These are phyloP conservation scores for Arthrobotrys pseudoclavata DNA, from an alignment of 2,329 filamentous ascomycete species.

Conservation along the genomic window DNA sequence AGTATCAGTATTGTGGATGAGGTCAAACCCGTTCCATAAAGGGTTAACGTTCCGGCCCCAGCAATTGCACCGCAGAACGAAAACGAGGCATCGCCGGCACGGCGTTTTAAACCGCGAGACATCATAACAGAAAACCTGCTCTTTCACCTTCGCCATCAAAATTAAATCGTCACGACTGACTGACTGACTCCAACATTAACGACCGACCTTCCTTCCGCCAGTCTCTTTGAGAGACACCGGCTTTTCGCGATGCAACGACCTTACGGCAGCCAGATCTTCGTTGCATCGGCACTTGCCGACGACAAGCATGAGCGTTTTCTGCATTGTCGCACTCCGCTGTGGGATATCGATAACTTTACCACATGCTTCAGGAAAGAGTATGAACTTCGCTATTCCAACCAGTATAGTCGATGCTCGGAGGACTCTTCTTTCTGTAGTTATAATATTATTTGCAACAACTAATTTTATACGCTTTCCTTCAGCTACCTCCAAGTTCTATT, in stretches of 20 bases:
- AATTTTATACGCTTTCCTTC: constrained; percentile 61
- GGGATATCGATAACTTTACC: constrained; percentile 76
- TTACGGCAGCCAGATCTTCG: constrained; percentile 49
- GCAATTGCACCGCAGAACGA: not conserved
- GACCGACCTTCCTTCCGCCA: constrained; percentile 16
- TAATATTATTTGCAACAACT: constrained; percentile 15
- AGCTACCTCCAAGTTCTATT: constrained; percentile 86
- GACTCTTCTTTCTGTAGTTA: not conserved
- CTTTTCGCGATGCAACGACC: constrained; percentile 52
- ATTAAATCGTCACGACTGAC: constrained; percentile 8
- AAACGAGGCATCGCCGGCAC: constrained; percentile 30
- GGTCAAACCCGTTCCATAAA: constrained; percentile 19
- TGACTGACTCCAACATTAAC: constrained; percentile 10
- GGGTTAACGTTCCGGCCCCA: not conserved
- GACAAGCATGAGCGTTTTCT: constrained; percentile 59
- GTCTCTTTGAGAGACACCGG: constrained; percentile 57
- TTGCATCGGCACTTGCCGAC: constrained; percentile 47
- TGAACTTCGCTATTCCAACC: not conserved
- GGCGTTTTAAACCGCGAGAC: constrained; percentile 31
- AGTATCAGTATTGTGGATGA: constrained; percentile 11
- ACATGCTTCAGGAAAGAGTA: constrained; percentile 70
- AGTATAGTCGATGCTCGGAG: too few species aligned
- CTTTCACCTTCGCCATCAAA: constrained; percentile 8
- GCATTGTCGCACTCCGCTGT: constrained; percentile 66
- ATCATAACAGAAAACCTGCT: constrained; percentile 10